Conservation (phyloP, 2,329 filamentous ascomycete genomes). For the Cladorrhinum sp. region DNA sequence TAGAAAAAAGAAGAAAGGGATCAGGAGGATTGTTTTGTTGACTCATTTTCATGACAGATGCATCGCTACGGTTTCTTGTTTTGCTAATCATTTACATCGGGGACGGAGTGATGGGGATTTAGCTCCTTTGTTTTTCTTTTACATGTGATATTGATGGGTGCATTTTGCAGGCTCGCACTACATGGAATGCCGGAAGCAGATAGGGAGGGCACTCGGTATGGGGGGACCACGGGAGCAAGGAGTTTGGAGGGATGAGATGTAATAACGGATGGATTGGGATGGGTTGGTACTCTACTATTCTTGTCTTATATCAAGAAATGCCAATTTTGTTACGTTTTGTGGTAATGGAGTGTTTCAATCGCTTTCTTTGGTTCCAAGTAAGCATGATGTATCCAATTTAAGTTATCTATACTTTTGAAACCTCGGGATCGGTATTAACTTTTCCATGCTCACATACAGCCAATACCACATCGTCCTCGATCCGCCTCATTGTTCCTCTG, state of each 20-base stretch:
- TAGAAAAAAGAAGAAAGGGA: not conserved
- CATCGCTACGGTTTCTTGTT: not conserved
- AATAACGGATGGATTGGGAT: not conserved
- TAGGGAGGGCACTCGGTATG: not conserved
- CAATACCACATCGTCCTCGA: constrained; percentile 51
- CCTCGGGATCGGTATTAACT: constrained; percentile 54
- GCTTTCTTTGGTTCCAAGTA: not conserved
- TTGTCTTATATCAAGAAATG: not conserved
- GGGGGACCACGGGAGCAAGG: not conserved
- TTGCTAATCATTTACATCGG: not conserved
- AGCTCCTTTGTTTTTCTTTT: not conserved
- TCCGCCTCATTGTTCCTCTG: constrained; percentile 52
- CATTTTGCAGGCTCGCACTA: not conserved
- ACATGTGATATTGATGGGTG: not conserved
- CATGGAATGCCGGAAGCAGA: not conserved
- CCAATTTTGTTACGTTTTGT: not conserved
- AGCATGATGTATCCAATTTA: not conserved
- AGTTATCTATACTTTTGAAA: constrained; percentile 10
- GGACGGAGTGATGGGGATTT: not conserved
- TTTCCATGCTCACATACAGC: constrained; percentile 64
- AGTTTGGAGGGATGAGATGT: not conserved
- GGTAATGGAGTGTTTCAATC: too few relatives aligned
- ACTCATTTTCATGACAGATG: not conserved
- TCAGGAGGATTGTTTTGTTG: not conserved
- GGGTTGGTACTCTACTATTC: not conserved